Percentiles rank a stretch among this genome's conserved stretches.
Conservation (phyloP, 1,284 basidiomycete genomes). For the Ganoderma boninense region DNA sequence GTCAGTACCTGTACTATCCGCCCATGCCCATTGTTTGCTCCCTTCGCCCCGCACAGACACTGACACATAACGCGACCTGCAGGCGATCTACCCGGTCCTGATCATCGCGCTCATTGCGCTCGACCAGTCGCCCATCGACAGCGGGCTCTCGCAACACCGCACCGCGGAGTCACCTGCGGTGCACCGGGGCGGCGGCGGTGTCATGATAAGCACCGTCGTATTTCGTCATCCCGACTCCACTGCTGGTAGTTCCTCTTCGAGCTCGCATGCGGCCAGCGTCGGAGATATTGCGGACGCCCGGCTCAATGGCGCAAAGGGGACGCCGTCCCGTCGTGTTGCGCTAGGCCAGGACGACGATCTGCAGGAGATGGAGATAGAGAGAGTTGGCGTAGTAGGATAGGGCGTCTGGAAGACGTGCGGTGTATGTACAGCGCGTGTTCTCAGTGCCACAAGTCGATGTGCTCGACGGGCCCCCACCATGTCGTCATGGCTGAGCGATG, state of each 20-base stretch:
- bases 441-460: too few species aligned
- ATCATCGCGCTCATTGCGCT: slow-evolving; percentile 11
- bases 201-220: not conserved
- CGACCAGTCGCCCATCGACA: not conserved
- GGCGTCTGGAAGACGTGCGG: not conserved
- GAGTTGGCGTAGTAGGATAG: not conserved
- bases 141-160: not conserved
- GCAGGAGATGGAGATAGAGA: not conserved
- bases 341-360: not conserved
- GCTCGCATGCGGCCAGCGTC: not conserved
- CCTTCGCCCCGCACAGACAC: too few species aligned
- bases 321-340: not conserved
- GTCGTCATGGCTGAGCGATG: too few species aligned
- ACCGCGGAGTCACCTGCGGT: not conserved
- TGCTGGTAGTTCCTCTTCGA: not conserved
- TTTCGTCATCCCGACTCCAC: not conserved
- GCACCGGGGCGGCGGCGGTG: not conserved
- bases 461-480: too few species aligned
- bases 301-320: not conserved
- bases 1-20: not conserved
- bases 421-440: not conserved
- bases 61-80: not conserved
- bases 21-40: too few species aligned
- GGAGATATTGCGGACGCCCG: not conserved
- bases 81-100: slow-evolving; percentile 10